These are phyloP conservation scores for Porodaedalea pini DNA, from an alignment of 1,284 basidiomycete genomes.

Conservation along the genomic window DNA sequence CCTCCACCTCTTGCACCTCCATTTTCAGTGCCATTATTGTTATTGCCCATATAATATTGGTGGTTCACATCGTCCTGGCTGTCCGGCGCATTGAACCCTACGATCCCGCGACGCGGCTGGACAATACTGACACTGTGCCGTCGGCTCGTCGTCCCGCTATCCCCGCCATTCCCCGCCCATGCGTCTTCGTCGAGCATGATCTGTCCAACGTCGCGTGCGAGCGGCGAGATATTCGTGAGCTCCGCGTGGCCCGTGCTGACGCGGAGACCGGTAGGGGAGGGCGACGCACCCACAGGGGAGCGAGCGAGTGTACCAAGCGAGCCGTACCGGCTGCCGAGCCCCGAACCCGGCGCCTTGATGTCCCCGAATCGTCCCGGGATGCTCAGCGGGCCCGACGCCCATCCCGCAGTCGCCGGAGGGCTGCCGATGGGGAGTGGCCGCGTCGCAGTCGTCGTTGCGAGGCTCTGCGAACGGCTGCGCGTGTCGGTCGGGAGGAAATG, in stretches of 20 bases:
- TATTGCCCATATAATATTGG: conserved; percentile 31
- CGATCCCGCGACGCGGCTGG: conserved; percentile 62
- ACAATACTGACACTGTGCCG: conserved; percentile 86
- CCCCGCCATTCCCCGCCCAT: conserved; percentile 40
- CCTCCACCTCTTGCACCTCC: conserved; percentile 41
- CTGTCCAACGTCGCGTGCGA: conserved; percentile 73
- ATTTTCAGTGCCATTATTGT: conserved; percentile 25
- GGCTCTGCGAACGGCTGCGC: conserved; percentile 71
- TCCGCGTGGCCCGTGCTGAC: conserved; percentile 43
- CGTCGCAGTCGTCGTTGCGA: conserved; percentile 49
- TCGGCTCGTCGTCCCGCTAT: conserved; percentile 78
- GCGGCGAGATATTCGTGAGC: conserved; percentile 75
- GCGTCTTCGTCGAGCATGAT: conserved; percentile 64
- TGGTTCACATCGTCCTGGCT: conserved; percentile 39
- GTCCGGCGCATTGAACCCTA: conserved; percentile 60
- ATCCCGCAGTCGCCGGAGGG: conserved; percentile 39
- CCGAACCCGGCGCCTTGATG: conserved; percentile 46
- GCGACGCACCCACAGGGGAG: conserved; percentile 44
- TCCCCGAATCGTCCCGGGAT: conserved; percentile 57
- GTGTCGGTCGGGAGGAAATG: conserved; percentile 47
- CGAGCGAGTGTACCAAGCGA: conserved; percentile 53
- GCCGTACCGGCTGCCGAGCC: conserved; percentile 53
- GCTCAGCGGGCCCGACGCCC: conserved; percentile 50
- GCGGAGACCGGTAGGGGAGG: conserved; percentile 40
- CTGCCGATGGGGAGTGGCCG: conserved; percentile 40